Conservation (phyloP, 805 yeast species). For the Schizosaccharomyces osmophilus region DNA sequence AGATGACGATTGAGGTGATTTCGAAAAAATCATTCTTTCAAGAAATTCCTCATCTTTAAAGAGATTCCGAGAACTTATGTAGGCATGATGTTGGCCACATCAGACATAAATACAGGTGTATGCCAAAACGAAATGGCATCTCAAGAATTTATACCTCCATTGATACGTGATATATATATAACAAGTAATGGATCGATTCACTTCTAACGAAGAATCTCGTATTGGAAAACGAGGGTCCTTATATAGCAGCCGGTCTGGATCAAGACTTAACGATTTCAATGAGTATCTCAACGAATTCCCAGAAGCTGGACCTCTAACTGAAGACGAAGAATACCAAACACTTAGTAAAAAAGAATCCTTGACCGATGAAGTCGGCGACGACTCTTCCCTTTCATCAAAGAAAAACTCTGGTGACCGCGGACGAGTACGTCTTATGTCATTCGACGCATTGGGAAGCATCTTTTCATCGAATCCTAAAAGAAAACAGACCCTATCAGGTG, state of each 20-base stretch:
- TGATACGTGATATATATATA: too few relatives aligned
- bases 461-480: neutral
- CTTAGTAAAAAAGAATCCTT: neutral
- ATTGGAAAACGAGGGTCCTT: neutral
- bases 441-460: neutral
- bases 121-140: too few relatives aligned
- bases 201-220: neutral
- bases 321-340: neutral
- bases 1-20: too few relatives aligned
- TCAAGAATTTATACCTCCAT: too few relatives aligned
- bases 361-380: neutral
- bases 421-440: too few relatives aligned
- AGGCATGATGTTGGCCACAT: too few relatives aligned
- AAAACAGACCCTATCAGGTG: neutral
- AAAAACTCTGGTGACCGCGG: too few relatives aligned
- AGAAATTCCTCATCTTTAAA: too few relatives aligned
- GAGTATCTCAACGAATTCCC: neutral
- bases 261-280: neutral
- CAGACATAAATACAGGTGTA: too few relatives aligned
- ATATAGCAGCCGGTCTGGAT: neutral
- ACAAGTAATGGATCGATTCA: neutral
- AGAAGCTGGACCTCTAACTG: neutral
- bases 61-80: too few relatives aligned
- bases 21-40: too few relatives aligned
- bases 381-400: too few relatives aligned